Evolutionary conservation across 225 moss, liverwort and hornwort genomes (phyloP).

Genomic region (Lunularia cruciata): DNA sequence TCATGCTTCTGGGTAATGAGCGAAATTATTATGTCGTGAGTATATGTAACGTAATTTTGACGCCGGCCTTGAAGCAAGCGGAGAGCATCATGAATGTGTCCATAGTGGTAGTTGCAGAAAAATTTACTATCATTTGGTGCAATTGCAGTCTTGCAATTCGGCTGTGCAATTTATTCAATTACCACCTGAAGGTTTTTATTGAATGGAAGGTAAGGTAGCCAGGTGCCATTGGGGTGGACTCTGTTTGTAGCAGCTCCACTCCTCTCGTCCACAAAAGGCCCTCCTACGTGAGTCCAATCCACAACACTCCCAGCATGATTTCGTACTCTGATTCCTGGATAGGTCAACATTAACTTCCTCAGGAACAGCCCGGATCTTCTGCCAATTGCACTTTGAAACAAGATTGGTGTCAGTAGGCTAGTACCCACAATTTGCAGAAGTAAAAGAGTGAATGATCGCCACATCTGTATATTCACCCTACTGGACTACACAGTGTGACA

Average conservation of each 20-base stretch:
- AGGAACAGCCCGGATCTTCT: slow-evolving; percentile 71
- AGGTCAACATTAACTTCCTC: slow-evolving; percentile 40
- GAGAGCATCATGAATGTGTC: too few species aligned
- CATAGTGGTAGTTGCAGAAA: too few species aligned
- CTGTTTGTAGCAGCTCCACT: slow-evolving; percentile 35
- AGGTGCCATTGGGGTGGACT: slow-evolving; percentile 48
- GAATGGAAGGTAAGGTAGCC: slow-evolving; percentile 39
- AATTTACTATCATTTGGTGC: too few species aligned
- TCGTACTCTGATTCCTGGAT: slow-evolving; percentile 47
- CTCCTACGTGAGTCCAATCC: slow-evolving; percentile 80
- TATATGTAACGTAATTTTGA: too few species aligned
- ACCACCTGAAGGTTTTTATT: slow-evolving; percentile 23
- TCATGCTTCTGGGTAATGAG: too few species aligned
- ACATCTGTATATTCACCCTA: too few species aligned
- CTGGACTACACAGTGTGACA: too few species aligned
- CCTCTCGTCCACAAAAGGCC: slow-evolving; percentile 58
- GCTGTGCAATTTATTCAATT: neutral
- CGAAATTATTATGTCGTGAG: too few species aligned
- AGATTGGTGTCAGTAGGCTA: neutral
- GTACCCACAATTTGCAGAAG: neutral
- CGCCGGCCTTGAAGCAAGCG: too few species aligned
- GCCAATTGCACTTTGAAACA: slow-evolving; percentile 68
- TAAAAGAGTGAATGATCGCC: neutral
- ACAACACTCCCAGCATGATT: slow-evolving; percentile 77
- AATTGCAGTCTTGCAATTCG: too few species aligned